Evolutionary conservation across 352 stramenopile species (phyloP).

Genomic region (Phytophthora sp.): DNA sequence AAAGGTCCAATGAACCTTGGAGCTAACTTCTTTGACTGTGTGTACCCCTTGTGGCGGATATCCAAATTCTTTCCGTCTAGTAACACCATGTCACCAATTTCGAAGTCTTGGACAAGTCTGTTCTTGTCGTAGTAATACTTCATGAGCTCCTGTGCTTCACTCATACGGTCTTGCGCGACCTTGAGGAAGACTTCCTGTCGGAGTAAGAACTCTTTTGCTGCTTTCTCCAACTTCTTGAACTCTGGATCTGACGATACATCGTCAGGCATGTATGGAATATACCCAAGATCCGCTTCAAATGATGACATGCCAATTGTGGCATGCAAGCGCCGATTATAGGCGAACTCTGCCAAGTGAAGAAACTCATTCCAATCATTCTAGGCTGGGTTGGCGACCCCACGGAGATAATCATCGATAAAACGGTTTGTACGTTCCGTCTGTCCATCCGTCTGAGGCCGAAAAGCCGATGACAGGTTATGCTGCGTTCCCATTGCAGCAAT

Average conservation of each 20-base stretch:
- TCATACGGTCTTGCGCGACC: constrained; percentile 6
- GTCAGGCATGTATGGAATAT: constrained; percentile 19
- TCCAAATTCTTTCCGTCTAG: constrained; percentile 1
- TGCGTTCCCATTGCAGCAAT: neutral
- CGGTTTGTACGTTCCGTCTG: constrained; percentile 13
- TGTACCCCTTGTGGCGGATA: constrained; percentile 9
- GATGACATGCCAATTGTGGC: constrained; percentile 9
- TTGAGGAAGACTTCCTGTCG: constrained; percentile 3
- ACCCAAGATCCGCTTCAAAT: constrained; percentile 14
- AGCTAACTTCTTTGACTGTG: neutral
- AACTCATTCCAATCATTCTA: too few relatives aligned
- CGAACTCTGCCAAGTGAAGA: constrained; percentile 13
- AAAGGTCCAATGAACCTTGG: constrained; percentile 10
- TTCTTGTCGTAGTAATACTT: too few relatives aligned
- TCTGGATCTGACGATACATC: constrained; percentile 6
- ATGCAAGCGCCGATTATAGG: constrained; percentile 10
- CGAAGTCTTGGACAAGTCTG: constrained; percentile 4
- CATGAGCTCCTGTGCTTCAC: neutral
- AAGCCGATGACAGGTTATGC: too few relatives aligned
- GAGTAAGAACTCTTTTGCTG: constrained; percentile 1
- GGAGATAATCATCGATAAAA: constrained; percentile 3
- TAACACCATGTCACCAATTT: neutral
- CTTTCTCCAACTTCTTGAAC: constrained; percentile 7
- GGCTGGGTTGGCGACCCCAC: constrained; percentile 6
- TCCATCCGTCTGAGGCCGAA: constrained; percentile 2